Evolutionary conservation across 176 grass and related monocot species (phyloP), one percentile per base, ranked within the genome.

Genomic region (Coix lacrymajobi): DNA sequence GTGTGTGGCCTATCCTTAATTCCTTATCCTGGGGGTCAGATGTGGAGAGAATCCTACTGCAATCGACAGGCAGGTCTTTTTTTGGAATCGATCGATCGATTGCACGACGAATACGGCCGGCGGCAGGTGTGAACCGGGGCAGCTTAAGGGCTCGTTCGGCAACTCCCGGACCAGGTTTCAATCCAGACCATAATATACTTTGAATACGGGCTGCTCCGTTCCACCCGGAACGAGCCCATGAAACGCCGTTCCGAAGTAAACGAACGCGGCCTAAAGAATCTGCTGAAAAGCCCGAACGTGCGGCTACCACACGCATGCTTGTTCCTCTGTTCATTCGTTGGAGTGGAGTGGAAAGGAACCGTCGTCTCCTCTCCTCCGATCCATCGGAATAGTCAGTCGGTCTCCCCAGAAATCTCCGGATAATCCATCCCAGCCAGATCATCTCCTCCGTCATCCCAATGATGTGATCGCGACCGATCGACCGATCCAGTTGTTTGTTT

Each of bases 81-180:
- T 14, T 12, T 7, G 2, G 13, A 3, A 83, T 62, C 31, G 13
- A 40, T 40, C 64, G 63, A 62, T 61, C 52, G 52, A 57, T 24
- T 3, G 11, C 22, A 57, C 52, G 52, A 57, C 52, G 52, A 57
- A 57, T 57, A 57, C 52, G 52, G 7, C 52, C 61, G 61, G 31
- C 45, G 12, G 75, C 60, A 74, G 8, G 86, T 84, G 81, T 88
- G 81, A 88, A 88, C 81, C 0, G 75, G 36, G 10, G 12, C 10
- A 31, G 37, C 46, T 37, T 20, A n/a, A n/a, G n/a, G n/a, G n/a
- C n/a, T n/a, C n/a, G n/a, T n/a, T n/a, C n/a, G n/a, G n/a, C n/a
- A n/a, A n/a, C n/a, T n/a, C n/a, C n/a, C n/a, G n/a, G n/a, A n/a
- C n/a, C n/a, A n/a, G n/a, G n/a, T n/a, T n/a, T n/a, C n/a, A n/a